Percentiles rank a stretch among this genome's conserved stretches.
Evolutionary conservation across 495 filamentous ascomycete species (phyloP).

Genomic region (Bathelium albidoporum): DNA sequence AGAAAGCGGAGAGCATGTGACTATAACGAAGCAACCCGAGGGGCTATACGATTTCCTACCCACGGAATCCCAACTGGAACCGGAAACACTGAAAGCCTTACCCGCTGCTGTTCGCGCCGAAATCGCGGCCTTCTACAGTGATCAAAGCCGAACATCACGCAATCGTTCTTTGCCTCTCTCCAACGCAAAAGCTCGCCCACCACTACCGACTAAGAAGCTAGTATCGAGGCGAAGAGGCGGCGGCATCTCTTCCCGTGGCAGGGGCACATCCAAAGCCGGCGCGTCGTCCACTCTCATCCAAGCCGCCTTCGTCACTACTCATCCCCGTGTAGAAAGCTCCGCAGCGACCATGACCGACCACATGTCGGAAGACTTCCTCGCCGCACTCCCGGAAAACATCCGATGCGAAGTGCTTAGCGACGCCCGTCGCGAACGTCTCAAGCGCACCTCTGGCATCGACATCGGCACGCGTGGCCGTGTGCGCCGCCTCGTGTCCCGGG

Average conservation of each 20-base stretch:
- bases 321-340: slow-evolving; percentile 13
- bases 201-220: slow-evolving; percentile 41
- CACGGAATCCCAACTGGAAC: slow-evolving; percentile 31
- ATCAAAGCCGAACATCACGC: slow-evolving; percentile 20
- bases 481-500: background rate
- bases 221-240: slow-evolving; percentile 50
- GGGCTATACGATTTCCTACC: slow-evolving; percentile 18
- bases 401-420: slow-evolving; percentile 66
- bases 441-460: slow-evolving; percentile 35
- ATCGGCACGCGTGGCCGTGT: slow-evolving; percentile 12
- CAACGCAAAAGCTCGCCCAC: slow-evolving; percentile 42
- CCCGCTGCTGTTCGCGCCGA: slow-evolving; percentile 78
- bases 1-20: background rate
- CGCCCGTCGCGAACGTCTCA: slow-evolving; percentile 47
- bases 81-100: slow-evolving; percentile 52
- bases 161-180: slow-evolving; percentile 46
- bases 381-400: slow-evolving; percentile 72
- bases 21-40: background rate
- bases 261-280: slow-evolving; percentile 34
- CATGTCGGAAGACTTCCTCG: slow-evolving; percentile 62
- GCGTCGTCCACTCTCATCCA: slow-evolving; percentile 47
- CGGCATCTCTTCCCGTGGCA: slow-evolving; percentile 39
- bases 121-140: slow-evolving; percentile 57
- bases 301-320: slow-evolving; percentile 49
- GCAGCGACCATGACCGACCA: slow-evolving; percentile 27